Evolutionary conservation across 2,329 filamentous ascomycete genomes (phyloP), one percentile per base, ranked within the genome.

Genomic region (Clonostachys rhizophaga): DNA sequence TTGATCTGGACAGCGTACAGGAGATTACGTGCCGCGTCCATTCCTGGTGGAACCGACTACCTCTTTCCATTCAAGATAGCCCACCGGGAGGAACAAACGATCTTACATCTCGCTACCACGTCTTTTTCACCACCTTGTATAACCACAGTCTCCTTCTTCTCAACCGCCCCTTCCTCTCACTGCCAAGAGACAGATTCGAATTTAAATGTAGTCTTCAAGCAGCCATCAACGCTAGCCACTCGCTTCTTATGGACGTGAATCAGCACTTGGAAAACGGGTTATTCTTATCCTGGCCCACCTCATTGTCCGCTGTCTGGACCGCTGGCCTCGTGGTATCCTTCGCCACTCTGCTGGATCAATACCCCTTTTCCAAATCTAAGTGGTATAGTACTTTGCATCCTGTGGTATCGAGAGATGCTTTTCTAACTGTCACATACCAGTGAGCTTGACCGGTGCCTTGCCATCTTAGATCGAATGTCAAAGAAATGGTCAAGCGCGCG

Each of bases 301-400:
- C 59, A 11, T 52, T 68, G 24, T 64, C 65, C 1, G 59, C 63
- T 2, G 52, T 56, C 0, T 68, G 65, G 65, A 68, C 67, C 62
- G 58, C 62, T 7, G 64, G 66, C 8, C 53, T 68, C 2, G 59
- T 66, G 6, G 50, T 68, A 8, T 62, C 63, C 2, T 66, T 66
- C 48, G 61, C 63, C 7, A 55, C 55, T 35, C 54, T 60, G n/a
- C 51, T 65, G 18, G 54, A 56, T 10, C 47, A 60, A 7, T 65
- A 64, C 30, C 52, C 55, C 4, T 35, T 47, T 14, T 41, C 45
- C n/a, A 59, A 58, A 36, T 54, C 50, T 18, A 14, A 48, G 10
- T 17, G 13, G 50, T 51, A 49, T 47, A 4, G 24, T 30, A 10
- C 6, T 30, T 30, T 4, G 4, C 5, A 6, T 10, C 24, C 9